phyloP scores from a whole-genome alignment of 257 asterid species.

The Cinchona pubescens region DNA sequence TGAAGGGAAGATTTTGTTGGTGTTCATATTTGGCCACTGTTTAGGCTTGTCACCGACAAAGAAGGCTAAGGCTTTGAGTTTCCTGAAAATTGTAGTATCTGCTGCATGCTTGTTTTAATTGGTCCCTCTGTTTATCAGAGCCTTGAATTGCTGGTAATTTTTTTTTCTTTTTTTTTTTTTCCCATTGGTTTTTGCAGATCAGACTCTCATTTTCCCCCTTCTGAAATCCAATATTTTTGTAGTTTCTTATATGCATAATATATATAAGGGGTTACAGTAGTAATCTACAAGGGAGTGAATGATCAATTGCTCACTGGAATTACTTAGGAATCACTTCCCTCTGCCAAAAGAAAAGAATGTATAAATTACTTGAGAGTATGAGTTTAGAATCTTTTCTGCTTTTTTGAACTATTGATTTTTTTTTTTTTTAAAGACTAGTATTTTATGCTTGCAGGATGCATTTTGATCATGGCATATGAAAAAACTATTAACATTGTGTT shows the following conservation, averaged over 20 bases:
- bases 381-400: neutral
- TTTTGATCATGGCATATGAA: neutral
- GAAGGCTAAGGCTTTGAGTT: slow-evolving; percentile 17
- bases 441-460: neutral
- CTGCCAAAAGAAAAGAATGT: neutral
- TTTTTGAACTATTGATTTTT: neutral
- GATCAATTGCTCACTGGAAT: neutral
- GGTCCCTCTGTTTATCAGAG: slow-evolving; percentile 9
- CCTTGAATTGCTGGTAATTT: slow-evolving; percentile 35
- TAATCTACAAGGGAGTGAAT: neutral
- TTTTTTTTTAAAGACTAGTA: neutral
- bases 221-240: neutral
- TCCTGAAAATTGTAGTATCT: slow-evolving; percentile 23
- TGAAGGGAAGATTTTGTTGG: slow-evolving; percentile 6
- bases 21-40: slow-evolving; percentile 22
- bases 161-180: neutral
- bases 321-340: neutral
- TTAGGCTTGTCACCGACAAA: slow-evolving; percentile 27
- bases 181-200: neutral
- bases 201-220: neutral
- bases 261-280: neutral
- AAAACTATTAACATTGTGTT: neutral
- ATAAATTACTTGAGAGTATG: neutral
- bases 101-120: slow-evolving; percentile 40
- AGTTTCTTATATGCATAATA: neutral